Evolutionary conservation across 2,329 filamentous ascomycete species (phyloP).

Genomic region (Phyllosticta citriasiana): DNA sequence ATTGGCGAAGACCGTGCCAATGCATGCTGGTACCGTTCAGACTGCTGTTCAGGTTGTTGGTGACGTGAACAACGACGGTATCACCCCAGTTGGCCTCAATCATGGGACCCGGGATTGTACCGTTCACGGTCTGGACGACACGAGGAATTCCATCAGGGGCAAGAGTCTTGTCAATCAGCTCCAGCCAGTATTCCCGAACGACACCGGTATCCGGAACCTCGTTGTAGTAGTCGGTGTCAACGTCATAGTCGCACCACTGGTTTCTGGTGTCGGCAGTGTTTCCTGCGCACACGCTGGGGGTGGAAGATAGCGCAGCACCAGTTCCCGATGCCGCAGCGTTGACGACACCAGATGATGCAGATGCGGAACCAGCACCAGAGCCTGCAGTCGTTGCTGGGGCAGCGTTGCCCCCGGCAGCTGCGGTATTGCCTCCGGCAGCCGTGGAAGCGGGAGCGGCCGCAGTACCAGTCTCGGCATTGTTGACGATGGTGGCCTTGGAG

Average conservation of each 20-base stretch:
- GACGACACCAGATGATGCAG: not conserved
- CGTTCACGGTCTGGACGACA: constrained; percentile 4
- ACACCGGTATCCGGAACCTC: constrained; percentile 44
- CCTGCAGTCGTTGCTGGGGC: not conserved
- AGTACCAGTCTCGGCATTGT: not conserved
- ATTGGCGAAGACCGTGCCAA: constrained; percentile 52
- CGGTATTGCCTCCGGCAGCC: not conserved
- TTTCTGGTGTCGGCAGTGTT: constrained; percentile 2
- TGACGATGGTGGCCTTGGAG: not conserved
- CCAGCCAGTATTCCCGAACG: constrained; percentile 46
- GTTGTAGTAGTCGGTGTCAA: constrained; percentile 44
- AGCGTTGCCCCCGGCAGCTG: not conserved
- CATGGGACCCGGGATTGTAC: constrained; percentile 6
- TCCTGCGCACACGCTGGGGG: not conserved
- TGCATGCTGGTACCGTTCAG: constrained; percentile 52
- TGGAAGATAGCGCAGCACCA: not conserved
- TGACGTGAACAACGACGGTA: constrained; percentile 36
- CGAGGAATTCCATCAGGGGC: constrained; percentile 48
- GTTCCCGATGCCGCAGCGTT: not conserved
- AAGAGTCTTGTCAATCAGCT: constrained; percentile 40
- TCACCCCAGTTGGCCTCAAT: constrained; percentile 33
- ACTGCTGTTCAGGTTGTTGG: constrained; percentile 37
- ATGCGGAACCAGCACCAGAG: not conserved
- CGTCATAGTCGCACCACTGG: constrained; percentile 39
- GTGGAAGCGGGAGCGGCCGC: not conserved